phyloP scores from a whole-genome alignment of 1,284 basidiomycete genomes.

The Cutaneotrichosporon curvatum region DNA sequence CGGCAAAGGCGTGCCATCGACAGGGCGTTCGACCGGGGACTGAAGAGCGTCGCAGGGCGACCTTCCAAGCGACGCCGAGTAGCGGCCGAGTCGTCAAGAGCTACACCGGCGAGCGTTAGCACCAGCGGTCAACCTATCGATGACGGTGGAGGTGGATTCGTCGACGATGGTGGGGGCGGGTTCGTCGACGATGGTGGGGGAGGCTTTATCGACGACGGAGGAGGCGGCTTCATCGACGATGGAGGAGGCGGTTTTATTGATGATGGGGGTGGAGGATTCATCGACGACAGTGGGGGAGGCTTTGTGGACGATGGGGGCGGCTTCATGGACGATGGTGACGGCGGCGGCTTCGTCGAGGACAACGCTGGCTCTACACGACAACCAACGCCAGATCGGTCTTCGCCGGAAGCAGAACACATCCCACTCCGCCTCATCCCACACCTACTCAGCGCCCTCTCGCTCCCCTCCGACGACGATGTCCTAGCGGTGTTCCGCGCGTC shows the following conservation, averaged over 20 bases:
- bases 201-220: conserved; percentile 20
- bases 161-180: conserved; percentile 1
- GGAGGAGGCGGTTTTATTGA: conserved; percentile 19
- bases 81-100: not conserved
- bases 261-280: conserved; percentile 20
- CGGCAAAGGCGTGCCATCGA: conserved; percentile 33
- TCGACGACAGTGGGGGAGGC: conserved; percentile 11
- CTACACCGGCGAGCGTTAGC: not conserved
- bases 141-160: conserved; percentile 6
- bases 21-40: conserved; percentile 33
- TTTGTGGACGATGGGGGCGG: conserved; percentile 10
- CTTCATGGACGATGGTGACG: conserved; percentile 23
- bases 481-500: conserved; percentile 38
- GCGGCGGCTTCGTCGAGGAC: conserved; percentile 17
- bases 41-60: conserved; percentile 5
- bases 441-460: conserved; percentile 29
- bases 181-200: conserved; percentile 8
- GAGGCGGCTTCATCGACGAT: conserved; percentile 23
- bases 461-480: conserved; percentile 44
- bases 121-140: not conserved
- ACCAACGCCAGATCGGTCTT: not conserved
- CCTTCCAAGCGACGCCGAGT: conserved; percentile 7
- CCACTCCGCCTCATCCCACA: conserved; percentile 32
- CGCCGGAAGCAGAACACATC: conserved; percentile 12
- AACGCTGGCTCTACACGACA: conserved; percentile 6